These are phyloP conservation scores for Petunia hybrid DNA, from an alignment of 305 asterid genomes.

Conservation along the genomic window DNA sequence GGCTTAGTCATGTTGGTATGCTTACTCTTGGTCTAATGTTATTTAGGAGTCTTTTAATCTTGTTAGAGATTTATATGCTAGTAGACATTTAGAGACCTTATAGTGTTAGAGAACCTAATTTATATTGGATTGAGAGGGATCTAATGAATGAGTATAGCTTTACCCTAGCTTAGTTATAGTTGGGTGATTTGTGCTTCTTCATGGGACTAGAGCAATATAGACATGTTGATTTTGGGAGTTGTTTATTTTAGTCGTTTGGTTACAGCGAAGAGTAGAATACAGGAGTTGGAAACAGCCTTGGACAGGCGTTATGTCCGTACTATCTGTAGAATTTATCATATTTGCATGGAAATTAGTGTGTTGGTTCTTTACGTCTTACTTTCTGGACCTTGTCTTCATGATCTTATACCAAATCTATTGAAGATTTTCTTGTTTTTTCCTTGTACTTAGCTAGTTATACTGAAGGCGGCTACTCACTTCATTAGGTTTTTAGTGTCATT, in stretches of 20 bases:
- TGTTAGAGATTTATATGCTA: background rate
- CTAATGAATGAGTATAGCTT: too few relatives aligned
- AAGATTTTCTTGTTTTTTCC: background rate
- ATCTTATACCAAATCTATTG: background rate
- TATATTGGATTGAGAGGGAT: background rate
- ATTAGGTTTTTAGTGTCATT: background rate
- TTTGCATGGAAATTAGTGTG: background rate
- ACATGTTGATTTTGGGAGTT: background rate
- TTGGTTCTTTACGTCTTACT: constrained; percentile 6
- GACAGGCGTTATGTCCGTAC: background rate
- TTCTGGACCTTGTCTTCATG: background rate
- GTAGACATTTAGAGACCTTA: background rate
- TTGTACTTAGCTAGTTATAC: background rate
- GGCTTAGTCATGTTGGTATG: too few relatives aligned
- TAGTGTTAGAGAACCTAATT: background rate
- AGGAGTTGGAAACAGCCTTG: background rate
- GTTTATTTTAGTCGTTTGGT: background rate
- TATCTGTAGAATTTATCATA: background rate
- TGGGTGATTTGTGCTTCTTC: constrained; percentile 2
- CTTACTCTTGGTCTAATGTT: too few relatives aligned
- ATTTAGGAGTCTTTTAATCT: background rate
- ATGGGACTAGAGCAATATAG: background rate
- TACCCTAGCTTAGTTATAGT: background rate
- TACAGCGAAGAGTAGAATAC: background rate
- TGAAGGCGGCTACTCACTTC: background rate